Evolutionary conservation across 78 protist genomes (phyloP).

Genomic region (Chrysochromulina tobinii): DNA sequence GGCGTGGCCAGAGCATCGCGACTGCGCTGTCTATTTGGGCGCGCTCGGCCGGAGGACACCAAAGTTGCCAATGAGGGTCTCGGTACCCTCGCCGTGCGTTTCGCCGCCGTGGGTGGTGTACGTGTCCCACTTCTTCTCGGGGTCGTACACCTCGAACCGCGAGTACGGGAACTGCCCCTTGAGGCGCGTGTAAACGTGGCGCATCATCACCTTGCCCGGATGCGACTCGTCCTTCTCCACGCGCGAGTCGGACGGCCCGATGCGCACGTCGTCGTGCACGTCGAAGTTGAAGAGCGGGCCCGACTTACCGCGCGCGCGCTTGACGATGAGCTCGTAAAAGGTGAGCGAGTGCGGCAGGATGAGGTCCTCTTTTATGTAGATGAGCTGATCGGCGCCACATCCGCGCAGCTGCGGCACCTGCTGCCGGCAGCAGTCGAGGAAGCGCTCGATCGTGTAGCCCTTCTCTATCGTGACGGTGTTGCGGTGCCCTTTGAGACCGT

Average conservation of each 20-base stretch:
- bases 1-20: too few species aligned
- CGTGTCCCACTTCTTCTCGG: neutral
- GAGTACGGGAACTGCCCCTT: conserved; percentile 89
- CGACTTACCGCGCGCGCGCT: conserved; percentile 87
- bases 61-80: neutral
- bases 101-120: conserved; percentile 33
- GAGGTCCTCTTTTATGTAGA: conserved; percentile 88
- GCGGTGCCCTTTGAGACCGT: conserved; percentile 74
- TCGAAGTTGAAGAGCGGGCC: conserved; percentile 90
- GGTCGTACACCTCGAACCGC: conserved; percentile 84
- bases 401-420: conserved; percentile 53
- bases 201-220: conserved; percentile 81
- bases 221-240: conserved; percentile 91
- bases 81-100: neutral
- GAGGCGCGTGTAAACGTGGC: conserved; percentile 84
- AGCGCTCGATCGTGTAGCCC: conserved; percentile 72
- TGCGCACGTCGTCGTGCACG: conserved; percentile 90
- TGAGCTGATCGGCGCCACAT: conserved; percentile 58
- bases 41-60: too few species aligned
- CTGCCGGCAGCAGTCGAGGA: conserved; percentile 41
- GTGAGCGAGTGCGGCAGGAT: conserved; percentile 80
- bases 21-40: too few species aligned
- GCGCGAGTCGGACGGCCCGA: conserved; percentile 64
- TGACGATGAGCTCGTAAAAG: conserved; percentile 86
- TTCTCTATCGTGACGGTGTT: conserved; percentile 32